A percentile compares a stretch with the other conserved stretches of the same genome.
Evolutionary conservation across 2,329 filamentous ascomycete genomes (phyloP).

Genomic region (Tothia fuscella): DNA sequence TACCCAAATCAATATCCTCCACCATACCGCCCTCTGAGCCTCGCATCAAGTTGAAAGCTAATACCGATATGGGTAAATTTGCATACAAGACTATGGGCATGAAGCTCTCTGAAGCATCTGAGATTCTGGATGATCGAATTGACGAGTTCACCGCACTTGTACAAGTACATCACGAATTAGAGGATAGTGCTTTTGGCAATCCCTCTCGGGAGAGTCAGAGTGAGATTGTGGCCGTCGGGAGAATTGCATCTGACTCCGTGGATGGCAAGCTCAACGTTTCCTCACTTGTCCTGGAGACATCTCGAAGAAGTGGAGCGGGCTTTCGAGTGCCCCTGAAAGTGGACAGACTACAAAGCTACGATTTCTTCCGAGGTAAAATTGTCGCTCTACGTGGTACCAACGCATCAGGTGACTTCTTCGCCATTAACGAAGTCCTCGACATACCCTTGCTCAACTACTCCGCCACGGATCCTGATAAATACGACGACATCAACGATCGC

Average conservation of each 20-base stretch:
- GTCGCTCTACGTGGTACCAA: slow-evolving; percentile 81
- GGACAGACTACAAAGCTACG: slow-evolving; percentile 54
- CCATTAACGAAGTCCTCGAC: slow-evolving; percentile 63
- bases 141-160: slow-evolving; percentile 73
- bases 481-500: slow-evolving; percentile 58
- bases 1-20: slow-evolving; percentile 44
- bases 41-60: slow-evolving; percentile 73
- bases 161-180: slow-evolving; percentile 61
- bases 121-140: slow-evolving; percentile 89
- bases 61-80: slow-evolving; percentile 83
- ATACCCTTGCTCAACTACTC: slow-evolving; percentile 64
- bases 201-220: slow-evolving; percentile 73
- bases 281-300: slow-evolving; percentile 80
- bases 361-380: slow-evolving; percentile 91
- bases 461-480: slow-evolving; percentile 52
- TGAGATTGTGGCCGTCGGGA: slow-evolving; percentile 79
- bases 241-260: slow-evolving; percentile 72
- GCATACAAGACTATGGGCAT: slow-evolving; percentile 87
- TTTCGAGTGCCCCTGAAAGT: slow-evolving; percentile 70
- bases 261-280: slow-evolving; percentile 78
- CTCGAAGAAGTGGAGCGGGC: slow-evolving; percentile 70
- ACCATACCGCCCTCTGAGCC: slow-evolving; percentile 49
- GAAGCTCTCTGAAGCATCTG: slow-evolving; percentile 85
- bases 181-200: slow-evolving; percentile 74
- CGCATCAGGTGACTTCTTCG: slow-evolving; percentile 71